Evolutionary conservation across 345 rosid species (phyloP), one percentile per base, ranked within the genome.

Genomic region (Hypericum androsaemum): DNA sequence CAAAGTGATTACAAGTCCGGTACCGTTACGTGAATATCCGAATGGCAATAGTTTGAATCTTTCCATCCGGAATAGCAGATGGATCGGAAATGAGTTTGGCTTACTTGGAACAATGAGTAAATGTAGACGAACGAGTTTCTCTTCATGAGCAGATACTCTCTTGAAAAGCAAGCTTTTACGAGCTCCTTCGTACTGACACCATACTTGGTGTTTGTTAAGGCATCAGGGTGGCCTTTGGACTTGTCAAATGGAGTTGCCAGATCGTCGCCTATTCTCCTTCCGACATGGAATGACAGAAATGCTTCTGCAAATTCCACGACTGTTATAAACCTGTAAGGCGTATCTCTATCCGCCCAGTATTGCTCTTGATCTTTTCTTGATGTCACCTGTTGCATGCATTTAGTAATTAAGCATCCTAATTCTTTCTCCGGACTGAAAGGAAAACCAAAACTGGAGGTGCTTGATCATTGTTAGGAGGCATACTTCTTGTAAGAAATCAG

Each of bases 401-500:
- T 47, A 56, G 16, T 36, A 0, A 39, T 35, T 3, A 46, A 39
- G 7, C 43, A 52, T 17, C 7, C n/a, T 10, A 61, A 45, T 37
- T 9, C 16, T 5, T 28, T 38, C 12, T 17, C 14, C 32, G 10
- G 32, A 37, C 48, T 14, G 10, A 10, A 5, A 17, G 43, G 43
- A 40, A 6, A 39, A 11, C 10, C 3, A 62, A 5, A 7, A 16
- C 6, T 5, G 6, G 5, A 49, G 17, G 38, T 22, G 32, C 32
- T 22, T 22, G 32, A 22, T 22, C 32, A 22, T 42, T 12, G 28
- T 12, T 36, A 5, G 0, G 7, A 37, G 14, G 13, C 11, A 53
- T 70, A 87, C 96, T 67, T 88, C 94, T 66, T 88, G 96, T 50
- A 84, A 71, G 67, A 82, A 88, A 48, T 84, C 96, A 11, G 96